Percentiles rank a stretch among this genome's conserved stretches.
Conservation (phyloP, 495 filamentous ascomycete genomes). For the Xylaria grammica region DNA sequence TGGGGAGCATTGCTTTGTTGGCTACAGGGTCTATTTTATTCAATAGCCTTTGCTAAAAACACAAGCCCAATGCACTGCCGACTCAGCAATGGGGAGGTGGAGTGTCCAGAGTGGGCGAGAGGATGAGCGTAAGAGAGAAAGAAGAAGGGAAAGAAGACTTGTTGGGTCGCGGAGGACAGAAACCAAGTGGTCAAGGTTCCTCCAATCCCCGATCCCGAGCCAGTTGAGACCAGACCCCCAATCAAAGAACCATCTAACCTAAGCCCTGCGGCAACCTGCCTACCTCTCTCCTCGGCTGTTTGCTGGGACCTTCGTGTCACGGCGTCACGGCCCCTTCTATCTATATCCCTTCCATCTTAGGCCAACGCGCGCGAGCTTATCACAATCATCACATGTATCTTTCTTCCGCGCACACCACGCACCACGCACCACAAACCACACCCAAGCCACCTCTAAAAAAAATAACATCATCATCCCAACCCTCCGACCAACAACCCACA, state of each 20-base stretch:
- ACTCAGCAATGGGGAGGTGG: background rate
- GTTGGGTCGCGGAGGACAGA: slow-evolving; percentile 20
- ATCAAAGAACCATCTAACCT: slow-evolving; percentile 25
- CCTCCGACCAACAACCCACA: background rate
- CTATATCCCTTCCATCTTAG: slow-evolving; percentile 11
- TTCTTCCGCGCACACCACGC: slow-evolving; percentile 7
- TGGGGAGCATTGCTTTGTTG: slow-evolving; percentile 20
- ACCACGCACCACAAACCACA: no score
- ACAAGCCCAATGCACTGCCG: slow-evolving; percentile 8
- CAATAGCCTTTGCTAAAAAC: slow-evolving; percentile 17
- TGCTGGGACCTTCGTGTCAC: slow-evolving; percentile 35
- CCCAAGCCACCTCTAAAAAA: slow-evolving; percentile 17
- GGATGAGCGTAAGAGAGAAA: background rate
- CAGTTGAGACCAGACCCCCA: slow-evolving; percentile 28
- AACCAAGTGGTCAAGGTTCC: slow-evolving; percentile 37
- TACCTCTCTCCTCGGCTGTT: slow-evolving; percentile 29
- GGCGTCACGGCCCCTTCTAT: slow-evolving; percentile 34
- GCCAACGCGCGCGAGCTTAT: slow-evolving; percentile 14
- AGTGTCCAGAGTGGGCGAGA: background rate
- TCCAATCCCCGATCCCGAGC: slow-evolving; percentile 37
- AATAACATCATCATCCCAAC: background rate
- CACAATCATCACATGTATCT: slow-evolving; percentile 13
- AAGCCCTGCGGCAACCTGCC: slow-evolving; percentile 31
- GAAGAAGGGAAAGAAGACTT: slow-evolving; percentile 21
- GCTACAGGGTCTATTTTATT: background rate